A percentile compares a stretch with the other conserved stretches of the same genome.
phyloP scores from a whole-genome alignment of 345 rosid genomes.

The Isatis tinctoria region DNA sequence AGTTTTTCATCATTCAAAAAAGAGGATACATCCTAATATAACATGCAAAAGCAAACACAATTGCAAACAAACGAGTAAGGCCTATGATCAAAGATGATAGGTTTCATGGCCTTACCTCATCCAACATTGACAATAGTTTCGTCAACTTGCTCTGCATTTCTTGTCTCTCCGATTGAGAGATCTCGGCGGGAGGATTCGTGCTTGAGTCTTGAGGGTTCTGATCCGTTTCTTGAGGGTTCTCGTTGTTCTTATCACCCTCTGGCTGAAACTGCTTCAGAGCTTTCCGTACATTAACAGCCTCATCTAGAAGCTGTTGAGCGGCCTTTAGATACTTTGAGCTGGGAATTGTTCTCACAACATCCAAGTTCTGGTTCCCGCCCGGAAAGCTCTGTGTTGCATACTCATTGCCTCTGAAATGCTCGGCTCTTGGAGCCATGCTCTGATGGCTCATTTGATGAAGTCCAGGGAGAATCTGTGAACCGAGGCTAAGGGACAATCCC shows the following conservation, averaged over 20 bases:
- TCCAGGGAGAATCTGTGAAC: slow-evolving; percentile 62
- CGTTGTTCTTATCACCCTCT: slow-evolving; percentile 48
- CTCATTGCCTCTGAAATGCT: slow-evolving; percentile 54
- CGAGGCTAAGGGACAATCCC: slow-evolving; percentile 73
- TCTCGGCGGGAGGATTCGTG: slow-evolving; percentile 43
- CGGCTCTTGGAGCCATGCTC: slow-evolving; percentile 22
- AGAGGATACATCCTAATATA: too few species aligned
- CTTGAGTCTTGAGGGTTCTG: slow-evolving; percentile 40
- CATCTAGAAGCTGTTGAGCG: slow-evolving; percentile 86
- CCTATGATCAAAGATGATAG: neutral
- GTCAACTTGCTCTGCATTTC: slow-evolving; percentile 87
- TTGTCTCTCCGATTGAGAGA: slow-evolving; percentile 80
- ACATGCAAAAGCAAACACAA: slow-evolving; percentile 2
- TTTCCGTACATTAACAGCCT: slow-evolving; percentile 83
- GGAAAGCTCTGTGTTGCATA: slow-evolving; percentile 53
- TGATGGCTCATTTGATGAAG: slow-evolving; percentile 12
- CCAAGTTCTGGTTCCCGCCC: slow-evolving; percentile 15
- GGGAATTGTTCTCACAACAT: slow-evolving; percentile 53
- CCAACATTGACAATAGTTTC: slow-evolving; percentile 90
- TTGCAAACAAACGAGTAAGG: neutral
- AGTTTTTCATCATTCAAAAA: too few species aligned
- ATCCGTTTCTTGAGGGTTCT: slow-evolving; percentile 43
- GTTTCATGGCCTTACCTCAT: slow-evolving; percentile 57
- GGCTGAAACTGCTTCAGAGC: slow-evolving; percentile 57
- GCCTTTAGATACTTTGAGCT: slow-evolving; percentile 85